Evolutionary conservation across 192 early-diverging fungal genomes (phyloP).

Genomic region (Coemansia sp.): DNA sequence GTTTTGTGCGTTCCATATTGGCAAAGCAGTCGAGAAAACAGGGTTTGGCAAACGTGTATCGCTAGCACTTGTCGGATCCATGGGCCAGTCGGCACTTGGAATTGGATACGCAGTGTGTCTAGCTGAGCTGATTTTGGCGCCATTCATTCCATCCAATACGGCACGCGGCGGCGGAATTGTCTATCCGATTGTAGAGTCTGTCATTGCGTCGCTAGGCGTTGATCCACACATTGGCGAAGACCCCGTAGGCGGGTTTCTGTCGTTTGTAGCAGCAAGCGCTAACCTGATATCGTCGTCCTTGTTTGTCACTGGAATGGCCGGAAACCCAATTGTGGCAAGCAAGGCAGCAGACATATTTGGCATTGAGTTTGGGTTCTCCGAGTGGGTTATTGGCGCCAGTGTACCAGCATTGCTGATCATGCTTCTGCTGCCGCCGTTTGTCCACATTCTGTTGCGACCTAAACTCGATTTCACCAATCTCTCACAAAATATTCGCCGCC

Average conservation of each 20-base stretch:
- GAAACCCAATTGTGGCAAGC: constrained; percentile 67
- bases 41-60: constrained; percentile 65
- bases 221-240: constrained; percentile 22
- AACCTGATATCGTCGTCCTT: constrained; percentile 72
- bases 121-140: constrained; percentile 60
- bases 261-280: constrained; percentile 62
- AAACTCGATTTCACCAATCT: constrained; percentile 22
- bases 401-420: constrained; percentile 53
- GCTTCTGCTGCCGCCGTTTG: constrained; percentile 30
- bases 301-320: constrained; percentile 71
- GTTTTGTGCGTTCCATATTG: constrained; percentile 73
- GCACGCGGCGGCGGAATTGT: constrained; percentile 79
- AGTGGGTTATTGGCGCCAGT: constrained; percentile 59
- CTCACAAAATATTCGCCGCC: constrained; percentile 25
- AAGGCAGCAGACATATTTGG: constrained; percentile 60
- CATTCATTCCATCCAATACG: constrained; percentile 70
- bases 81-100: constrained; percentile 56
- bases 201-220: constrained; percentile 57
- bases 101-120: constrained; percentile 57
- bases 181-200: constrained; percentile 68
- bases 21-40: constrained; percentile 61
- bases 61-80: constrained; percentile 50
- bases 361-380: constrained; percentile 64
- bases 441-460: constrained; percentile 33
- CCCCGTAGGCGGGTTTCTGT: constrained; percentile 58